Conservation (phyloP, 2,329 filamentous ascomycete species). For the Fusarium sp. region DNA sequence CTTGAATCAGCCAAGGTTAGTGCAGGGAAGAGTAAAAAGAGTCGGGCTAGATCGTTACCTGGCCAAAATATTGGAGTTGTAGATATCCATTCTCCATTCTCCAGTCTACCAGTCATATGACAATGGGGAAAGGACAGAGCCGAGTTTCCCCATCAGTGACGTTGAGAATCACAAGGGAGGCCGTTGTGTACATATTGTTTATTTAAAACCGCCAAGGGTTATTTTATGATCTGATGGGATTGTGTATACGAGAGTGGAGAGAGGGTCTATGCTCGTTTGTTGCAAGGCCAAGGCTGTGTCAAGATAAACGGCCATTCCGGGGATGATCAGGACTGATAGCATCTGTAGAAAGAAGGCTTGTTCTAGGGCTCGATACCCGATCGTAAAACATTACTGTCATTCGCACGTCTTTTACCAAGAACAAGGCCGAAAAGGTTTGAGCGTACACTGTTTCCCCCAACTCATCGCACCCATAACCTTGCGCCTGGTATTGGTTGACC, state of each 20-base stretch:
- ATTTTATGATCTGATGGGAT: slow-evolving; percentile 36
- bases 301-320: slow-evolving; percentile 27
- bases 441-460: slow-evolving; percentile 10
- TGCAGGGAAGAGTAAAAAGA: not conserved
- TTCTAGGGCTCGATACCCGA: slow-evolving; percentile 10
- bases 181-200: slow-evolving; percentile 14
- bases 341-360: not conserved
- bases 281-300: slow-evolving; percentile 20
- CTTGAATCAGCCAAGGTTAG: slow-evolving; percentile 19
- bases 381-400: slow-evolving; percentile 9
- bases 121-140: no score
- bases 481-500: slow-evolving; percentile 7
- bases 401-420: not conserved
- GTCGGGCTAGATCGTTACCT: slow-evolving; percentile 18
- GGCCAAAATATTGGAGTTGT: slow-evolving; percentile 21
- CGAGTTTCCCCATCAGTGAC: slow-evolving; percentile 18
- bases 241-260: slow-evolving; percentile 25
- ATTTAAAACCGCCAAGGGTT: slow-evolving; percentile 8
- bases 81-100: slow-evolving; percentile 7
- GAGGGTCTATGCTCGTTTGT: slow-evolving; percentile 17
- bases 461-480: slow-evolving; percentile 23
- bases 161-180: slow-evolving; percentile 25
- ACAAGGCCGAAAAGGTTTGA: slow-evolving; percentile 6
- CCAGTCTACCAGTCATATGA: no score
- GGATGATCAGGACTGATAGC: slow-evolving; percentile 8